Evolutionary conservation across 1,284 basidiomycete genomes (phyloP).

Genomic region (Ustanciosporium gigantosporum): DNA sequence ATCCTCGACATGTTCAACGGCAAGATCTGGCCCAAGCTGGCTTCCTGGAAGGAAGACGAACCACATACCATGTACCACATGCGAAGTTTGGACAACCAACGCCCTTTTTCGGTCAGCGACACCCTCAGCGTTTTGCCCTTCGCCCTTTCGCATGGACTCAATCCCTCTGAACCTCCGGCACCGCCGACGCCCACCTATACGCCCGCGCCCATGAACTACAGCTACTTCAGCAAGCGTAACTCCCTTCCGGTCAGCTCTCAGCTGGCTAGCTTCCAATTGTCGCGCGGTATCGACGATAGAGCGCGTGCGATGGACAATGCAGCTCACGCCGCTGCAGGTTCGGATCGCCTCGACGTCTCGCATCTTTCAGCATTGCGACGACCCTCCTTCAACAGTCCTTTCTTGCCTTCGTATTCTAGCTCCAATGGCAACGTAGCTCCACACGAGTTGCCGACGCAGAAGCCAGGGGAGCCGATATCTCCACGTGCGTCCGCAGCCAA

Average conservation of each 20-base stretch:
- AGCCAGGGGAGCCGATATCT: constrained; percentile 22
- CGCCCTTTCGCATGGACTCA: constrained; percentile 49
- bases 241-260: constrained; percentile 44
- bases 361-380: constrained; percentile 12
- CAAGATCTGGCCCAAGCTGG: constrained; percentile 79
- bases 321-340: too few relatives aligned
- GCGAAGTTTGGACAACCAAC: constrained; percentile 47
- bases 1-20: constrained; percentile 76
- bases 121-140: constrained; percentile 44
- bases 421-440: constrained; percentile 15
- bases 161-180: constrained; percentile 38
- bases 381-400: constrained; percentile 31
- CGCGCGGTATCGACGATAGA: constrained; percentile 18
- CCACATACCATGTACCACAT: constrained; percentile 53
- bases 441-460: not conserved
- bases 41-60: constrained; percentile 69
- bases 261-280: constrained; percentile 29
- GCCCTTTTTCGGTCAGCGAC: constrained; percentile 24
- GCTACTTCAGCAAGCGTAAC: constrained; percentile 48
- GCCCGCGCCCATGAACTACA: constrained; percentile 22
- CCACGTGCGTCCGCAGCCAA: constrained; percentile 16
- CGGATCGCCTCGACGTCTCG: not conserved
- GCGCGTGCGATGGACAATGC: constrained; percentile 15
- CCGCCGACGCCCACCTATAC: constrained; percentile 48
- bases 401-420: constrained; percentile 4